Evolutionary conservation across 2,329 filamentous ascomycete species (phyloP).

Genomic region (Cladophialophora bantiana): DNA sequence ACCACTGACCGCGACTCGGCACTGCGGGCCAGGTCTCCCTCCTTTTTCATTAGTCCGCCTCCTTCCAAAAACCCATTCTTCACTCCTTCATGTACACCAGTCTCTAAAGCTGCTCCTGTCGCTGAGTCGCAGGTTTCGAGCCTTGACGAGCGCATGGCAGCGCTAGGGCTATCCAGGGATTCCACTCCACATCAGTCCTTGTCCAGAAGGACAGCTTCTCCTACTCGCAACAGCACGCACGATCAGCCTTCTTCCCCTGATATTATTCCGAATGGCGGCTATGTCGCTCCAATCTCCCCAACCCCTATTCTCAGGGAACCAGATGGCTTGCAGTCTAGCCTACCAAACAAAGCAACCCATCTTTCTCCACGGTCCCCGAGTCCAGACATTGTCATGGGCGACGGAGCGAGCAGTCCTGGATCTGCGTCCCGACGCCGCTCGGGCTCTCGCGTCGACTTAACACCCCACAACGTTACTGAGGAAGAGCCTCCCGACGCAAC

Average conservation of each 20-base stretch:
- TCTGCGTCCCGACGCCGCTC: conserved; percentile 20
- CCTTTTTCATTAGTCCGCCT: conserved; percentile 15
- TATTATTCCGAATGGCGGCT: no score
- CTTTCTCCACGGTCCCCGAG: conserved; percentile 15
- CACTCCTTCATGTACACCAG: conserved; percentile 3
- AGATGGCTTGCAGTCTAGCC: not conserved
- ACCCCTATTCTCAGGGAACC: not conserved
- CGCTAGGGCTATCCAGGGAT: conserved; percentile 5
- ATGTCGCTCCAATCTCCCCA: not conserved
- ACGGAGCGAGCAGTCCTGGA: conserved; percentile 8
- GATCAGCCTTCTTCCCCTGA: not conserved
- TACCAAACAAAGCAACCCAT: not conserved
- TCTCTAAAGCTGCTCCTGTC: conserved; percentile 1
- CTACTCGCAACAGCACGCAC: not conserved
- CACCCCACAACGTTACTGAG: conserved; percentile 17
- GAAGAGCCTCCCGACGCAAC: conserved; percentile 15
- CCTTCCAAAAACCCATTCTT: not conserved
- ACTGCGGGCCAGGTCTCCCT: conserved; percentile 11
- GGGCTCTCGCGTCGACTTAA: conserved; percentile 2
- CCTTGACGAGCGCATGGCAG: conserved; percentile 12
- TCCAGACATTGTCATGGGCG: not conserved
- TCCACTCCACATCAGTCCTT: not conserved
- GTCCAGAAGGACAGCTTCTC: not conserved
- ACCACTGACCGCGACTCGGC: conserved; percentile 10
- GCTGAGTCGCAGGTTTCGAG: conserved; percentile 5